These are phyloP conservation scores for Solanum paucissectum DNA, from an alignment of 257 asterid genomes.

Conservation along the genomic window DNA sequence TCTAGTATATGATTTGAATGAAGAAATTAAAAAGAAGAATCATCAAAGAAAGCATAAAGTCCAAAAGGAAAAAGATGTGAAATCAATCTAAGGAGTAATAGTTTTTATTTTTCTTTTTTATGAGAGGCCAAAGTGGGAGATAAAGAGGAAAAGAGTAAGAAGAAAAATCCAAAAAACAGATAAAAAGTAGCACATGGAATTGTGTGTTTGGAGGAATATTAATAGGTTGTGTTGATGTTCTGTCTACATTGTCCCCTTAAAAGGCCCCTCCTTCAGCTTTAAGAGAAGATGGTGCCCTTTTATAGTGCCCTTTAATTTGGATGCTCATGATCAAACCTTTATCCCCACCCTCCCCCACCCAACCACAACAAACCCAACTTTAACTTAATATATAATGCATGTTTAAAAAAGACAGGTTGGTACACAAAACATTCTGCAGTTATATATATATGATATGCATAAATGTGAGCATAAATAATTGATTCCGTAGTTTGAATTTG, in stretches of 20 bases:
- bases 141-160: slow-evolving; percentile 32
- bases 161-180: slow-evolving; percentile 38
- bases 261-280: slow-evolving; percentile 16
- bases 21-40: slow-evolving; percentile 24
- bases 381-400: not conserved
- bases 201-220: slow-evolving; percentile 64
- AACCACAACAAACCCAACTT: not conserved
- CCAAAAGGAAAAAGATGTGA: slow-evolving; percentile 52
- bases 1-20: slow-evolving; percentile 10
- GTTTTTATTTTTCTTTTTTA: slow-evolving; percentile 3
- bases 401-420: not conserved
- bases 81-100: slow-evolving; percentile 42
- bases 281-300: slow-evolving; percentile 31
- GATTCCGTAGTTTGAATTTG: not conserved
- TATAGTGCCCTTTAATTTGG: slow-evolving; percentile 18
- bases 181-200: slow-evolving; percentile 50
- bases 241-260: slow-evolving; percentile 27
- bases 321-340: slow-evolving; percentile 23
- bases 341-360: not conserved
- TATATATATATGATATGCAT: not conserved
- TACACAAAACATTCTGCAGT: not conserved
- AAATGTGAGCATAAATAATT: not conserved
- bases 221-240: slow-evolving; percentile 32
- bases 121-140: slow-evolving; percentile 31
- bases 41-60: slow-evolving; percentile 25